A percentile compares a stretch with the other conserved stretches of the same genome.
These are phyloP conservation scores for Poa pratensis DNA, from an alignment of 176 grass and related monocot genomes.

Conservation along the genomic window DNA sequence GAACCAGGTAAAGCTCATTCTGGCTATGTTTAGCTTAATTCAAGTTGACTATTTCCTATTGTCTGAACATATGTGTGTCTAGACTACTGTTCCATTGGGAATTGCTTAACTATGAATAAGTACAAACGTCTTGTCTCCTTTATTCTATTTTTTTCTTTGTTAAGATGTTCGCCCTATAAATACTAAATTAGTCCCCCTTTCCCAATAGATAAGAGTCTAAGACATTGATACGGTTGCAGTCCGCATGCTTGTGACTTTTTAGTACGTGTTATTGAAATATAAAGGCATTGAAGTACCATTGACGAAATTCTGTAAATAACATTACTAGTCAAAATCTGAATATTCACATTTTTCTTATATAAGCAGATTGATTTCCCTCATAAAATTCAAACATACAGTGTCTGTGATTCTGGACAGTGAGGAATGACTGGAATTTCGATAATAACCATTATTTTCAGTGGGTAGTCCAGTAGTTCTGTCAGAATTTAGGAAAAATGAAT, in stretches of 20 bases:
- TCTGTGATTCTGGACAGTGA: conserved; percentile 17
- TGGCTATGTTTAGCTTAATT: conserved; percentile 5
- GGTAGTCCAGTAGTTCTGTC: not conserved
- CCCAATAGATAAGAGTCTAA: not conserved
- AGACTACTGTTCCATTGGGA: not conserved
- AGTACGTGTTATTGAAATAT: conserved; percentile 2
- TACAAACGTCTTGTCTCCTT: not conserved
- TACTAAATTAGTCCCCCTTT: not conserved
- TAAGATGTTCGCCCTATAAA: not conserved
- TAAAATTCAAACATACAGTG: not conserved
- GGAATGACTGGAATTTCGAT: not conserved
- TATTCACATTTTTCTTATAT: not conserved
- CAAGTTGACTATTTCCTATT: conserved; percentile 14
- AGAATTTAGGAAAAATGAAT: conserved; percentile 37
- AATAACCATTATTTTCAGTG: not conserved
- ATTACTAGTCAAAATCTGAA: not conserved
- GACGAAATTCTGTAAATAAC: not conserved
- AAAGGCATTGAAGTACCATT: not conserved
- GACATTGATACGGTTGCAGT: not conserved
- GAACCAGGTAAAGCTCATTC: not conserved
- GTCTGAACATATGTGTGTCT: not conserved
- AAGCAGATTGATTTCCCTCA: not conserved
- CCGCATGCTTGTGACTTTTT: not conserved
- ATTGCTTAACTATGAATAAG: conserved; percentile 11
- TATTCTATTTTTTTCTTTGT: not conserved